Percentiles rank a stretch among this genome's conserved stretches.
Evolutionary conservation across 2,329 filamentous ascomycete genomes (phyloP).

Genomic region (Aureobasidium namibiae): DNA sequence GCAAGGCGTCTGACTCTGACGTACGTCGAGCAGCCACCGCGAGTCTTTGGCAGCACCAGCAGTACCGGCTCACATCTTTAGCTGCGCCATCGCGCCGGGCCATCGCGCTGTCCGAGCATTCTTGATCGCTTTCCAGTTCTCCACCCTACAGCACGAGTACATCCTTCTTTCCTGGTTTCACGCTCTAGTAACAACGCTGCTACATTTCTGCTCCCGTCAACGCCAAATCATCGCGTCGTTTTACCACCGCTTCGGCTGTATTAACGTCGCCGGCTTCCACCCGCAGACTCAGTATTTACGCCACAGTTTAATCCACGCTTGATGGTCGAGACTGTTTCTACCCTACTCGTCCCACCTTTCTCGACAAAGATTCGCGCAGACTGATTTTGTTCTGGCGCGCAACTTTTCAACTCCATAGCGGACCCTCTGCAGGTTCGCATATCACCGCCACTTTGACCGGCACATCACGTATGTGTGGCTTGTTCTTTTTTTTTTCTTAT

Average conservation of each 20-base stretch:
- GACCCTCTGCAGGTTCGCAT: conserved; percentile 2
- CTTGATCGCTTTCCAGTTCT: conserved; percentile 2
- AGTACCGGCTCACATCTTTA: conserved; percentile 4
- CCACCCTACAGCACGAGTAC: neutral
- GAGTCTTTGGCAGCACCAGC: neutral
- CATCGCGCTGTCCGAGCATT: conserved; percentile 12
- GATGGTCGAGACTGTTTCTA: neutral
- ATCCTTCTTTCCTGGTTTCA: neutral
- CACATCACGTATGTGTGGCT: conserved; percentile 1
- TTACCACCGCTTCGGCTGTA: neutral
- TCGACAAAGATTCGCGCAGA: conserved; percentile 1
- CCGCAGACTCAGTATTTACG: neutral
- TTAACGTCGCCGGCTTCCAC: neutral
- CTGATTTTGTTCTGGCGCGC: neutral
- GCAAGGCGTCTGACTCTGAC: conserved; percentile 6
- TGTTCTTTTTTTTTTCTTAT: neutral
- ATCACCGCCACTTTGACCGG: neutral
- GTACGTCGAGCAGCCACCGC: neutral
- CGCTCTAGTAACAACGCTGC: neutral
- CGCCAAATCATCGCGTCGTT: neutral
- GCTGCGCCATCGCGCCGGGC: conserved; percentile 12
- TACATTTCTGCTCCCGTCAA: neutral
- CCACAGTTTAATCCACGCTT: conserved; percentile 10
- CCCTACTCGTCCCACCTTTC: neutral
- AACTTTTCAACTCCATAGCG: neutral